phyloP scores from a whole-genome alignment of 2,329 filamentous ascomycete species.

The Fusarium sp. region DNA sequence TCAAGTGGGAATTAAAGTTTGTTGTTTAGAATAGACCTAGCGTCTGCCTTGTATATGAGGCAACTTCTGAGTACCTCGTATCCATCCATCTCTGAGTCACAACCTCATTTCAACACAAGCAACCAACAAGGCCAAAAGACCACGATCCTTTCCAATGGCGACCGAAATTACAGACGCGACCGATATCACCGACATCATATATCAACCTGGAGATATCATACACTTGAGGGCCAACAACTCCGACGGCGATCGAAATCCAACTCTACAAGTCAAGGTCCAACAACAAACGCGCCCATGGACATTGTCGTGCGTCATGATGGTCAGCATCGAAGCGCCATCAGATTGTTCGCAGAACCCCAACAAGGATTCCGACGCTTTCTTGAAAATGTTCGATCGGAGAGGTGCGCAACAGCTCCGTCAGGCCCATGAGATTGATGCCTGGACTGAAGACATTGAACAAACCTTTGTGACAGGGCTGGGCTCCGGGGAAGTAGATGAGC shows the following conservation, averaged over 20 bases:
- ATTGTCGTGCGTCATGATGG: background rate
- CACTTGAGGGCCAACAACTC: background rate
- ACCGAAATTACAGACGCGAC: too few relatives aligned
- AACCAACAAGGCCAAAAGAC: accelerated
- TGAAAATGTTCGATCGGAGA: slow-evolving; percentile 43
- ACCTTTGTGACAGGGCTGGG: background rate
- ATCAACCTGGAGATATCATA: background rate
- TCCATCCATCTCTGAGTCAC: too few relatives aligned
- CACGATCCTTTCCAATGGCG: too few relatives aligned
- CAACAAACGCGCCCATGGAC: background rate
- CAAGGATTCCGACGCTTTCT: background rate
- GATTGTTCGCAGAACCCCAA: too few relatives aligned
- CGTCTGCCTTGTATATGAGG: too few relatives aligned
- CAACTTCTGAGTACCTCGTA: too few relatives aligned
- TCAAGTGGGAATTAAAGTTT: too few relatives aligned
- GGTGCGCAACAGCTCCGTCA: slow-evolving; percentile 29
- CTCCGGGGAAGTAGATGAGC: background rate
- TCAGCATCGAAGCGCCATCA: background rate
- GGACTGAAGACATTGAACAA: slow-evolving; percentile 4
- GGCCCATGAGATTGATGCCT: slow-evolving; percentile 20
- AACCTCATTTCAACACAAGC: background rate
- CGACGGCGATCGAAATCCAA: accelerated
- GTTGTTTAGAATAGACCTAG: too few relatives aligned
- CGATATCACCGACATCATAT: background rate
- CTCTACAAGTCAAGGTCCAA: background rate